Percentiles rank a stretch among this genome's conserved stretches.
Evolutionary conservation across 495 filamentous ascomycete genomes (phyloP).

Genomic region (Neurospora sp.): DNA sequence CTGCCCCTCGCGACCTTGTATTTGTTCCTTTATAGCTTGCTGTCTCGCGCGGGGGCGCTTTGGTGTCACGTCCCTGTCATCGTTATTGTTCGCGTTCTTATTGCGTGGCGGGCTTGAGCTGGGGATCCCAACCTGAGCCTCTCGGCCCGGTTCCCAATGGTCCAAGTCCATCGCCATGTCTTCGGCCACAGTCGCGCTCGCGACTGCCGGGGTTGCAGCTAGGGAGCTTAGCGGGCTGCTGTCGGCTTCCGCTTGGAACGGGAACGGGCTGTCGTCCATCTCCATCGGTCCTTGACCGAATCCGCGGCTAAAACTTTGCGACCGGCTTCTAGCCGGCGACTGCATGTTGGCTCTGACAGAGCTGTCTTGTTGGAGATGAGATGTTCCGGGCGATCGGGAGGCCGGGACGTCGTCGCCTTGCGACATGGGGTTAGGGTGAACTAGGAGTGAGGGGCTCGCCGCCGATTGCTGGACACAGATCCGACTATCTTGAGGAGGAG

Average conservation of each 20-base stretch:
- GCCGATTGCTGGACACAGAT: neutral
- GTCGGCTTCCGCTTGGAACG: neutral
- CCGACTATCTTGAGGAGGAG: neutral
- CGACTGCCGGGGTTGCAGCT: neutral
- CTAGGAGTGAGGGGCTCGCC: neutral
- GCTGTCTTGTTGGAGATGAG: neutral
- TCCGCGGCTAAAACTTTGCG: neutral
- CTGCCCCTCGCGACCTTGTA: neutral
- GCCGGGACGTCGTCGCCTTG: neutral
- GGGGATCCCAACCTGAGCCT: neutral
- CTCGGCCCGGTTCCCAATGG: neutral
- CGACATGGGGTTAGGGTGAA: neutral
- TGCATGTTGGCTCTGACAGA: neutral
- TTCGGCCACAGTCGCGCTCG: neutral
- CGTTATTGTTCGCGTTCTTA: too few relatives aligned
- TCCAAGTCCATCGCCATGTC: neutral
- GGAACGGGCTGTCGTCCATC: neutral
- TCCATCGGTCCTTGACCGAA: neutral
- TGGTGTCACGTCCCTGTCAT: neutral
- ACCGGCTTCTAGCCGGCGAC: neutral
- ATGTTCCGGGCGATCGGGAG: neutral
- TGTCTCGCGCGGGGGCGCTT: too few relatives aligned
- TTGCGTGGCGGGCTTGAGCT: neutral
- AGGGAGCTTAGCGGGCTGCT: neutral
- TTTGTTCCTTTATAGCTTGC: neutral